A percentile compares a stretch with the other conserved stretches of the same genome.
phyloP scores from a whole-genome alignment of 129 eudicot species.

The Logfia minima region DNA sequence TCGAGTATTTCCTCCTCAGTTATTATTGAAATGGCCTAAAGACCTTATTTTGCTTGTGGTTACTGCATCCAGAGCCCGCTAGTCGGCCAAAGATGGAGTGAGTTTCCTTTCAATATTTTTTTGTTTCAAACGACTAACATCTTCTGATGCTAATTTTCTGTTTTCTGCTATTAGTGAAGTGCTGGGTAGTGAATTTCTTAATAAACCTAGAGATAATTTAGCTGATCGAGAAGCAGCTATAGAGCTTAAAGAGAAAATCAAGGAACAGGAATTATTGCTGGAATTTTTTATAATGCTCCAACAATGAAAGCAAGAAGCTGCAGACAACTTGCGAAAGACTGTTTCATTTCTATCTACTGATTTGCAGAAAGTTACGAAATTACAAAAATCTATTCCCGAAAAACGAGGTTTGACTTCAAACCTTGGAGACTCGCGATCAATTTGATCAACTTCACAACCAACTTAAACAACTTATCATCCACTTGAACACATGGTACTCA shows the following conservation, averaged over 20 bases:
- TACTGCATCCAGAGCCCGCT: conserved; percentile 89
- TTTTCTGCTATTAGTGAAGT: conserved; percentile 53
- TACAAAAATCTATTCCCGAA: conserved; percentile 43
- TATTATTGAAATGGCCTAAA: conserved; percentile 89
- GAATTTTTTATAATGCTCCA: conserved; percentile 66
- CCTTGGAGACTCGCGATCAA: conserved; percentile 39
- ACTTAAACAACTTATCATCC: too few relatives aligned
- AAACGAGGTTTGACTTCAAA: conserved; percentile 40
- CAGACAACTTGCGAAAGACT: conserved; percentile 52
- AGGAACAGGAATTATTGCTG: conserved; percentile 79
- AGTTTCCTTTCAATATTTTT: conserved; percentile 14
- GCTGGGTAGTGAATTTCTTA: conserved; percentile 70
- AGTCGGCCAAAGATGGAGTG: conserved; percentile 86
- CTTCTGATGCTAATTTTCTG: conserved; percentile 5
- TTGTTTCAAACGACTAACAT: not conserved
- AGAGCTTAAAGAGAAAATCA: conserved; percentile 67
- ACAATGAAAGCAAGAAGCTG: conserved; percentile 73
- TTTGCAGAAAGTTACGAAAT: conserved; percentile 64
- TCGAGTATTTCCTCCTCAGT: conserved; percentile 91
- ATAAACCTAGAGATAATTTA: conserved; percentile 57
- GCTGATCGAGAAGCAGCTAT: conserved; percentile 63
- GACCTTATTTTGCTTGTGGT: conserved; percentile 97
- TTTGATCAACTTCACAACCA: too few relatives aligned
- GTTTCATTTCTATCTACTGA: conserved; percentile 80
- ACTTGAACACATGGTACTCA: too few relatives aligned